Percentiles rank a stretch among this genome's conserved stretches.
phyloP scores from a whole-genome alignment of 352 stramenopile genomes.

The Thalassiosira exigua region DNA sequence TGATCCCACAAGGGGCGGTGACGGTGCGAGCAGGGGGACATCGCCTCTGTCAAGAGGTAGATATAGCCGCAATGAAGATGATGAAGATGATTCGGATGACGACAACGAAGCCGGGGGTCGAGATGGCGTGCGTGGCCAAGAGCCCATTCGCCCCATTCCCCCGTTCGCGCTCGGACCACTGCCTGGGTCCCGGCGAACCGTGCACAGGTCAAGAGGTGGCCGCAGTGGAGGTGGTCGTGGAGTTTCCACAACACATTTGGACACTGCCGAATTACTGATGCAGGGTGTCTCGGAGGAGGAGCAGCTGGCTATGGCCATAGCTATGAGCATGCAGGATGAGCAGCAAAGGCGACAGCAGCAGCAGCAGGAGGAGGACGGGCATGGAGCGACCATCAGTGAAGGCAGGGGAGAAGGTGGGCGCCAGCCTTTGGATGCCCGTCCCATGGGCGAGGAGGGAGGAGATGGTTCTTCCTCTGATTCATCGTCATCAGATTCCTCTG shows the following conservation, averaged over 20 bases:
- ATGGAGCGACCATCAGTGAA: too few relatives aligned
- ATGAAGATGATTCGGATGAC: background rate
- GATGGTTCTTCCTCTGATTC: slow-evolving; percentile 18
- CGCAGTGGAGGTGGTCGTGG: slow-evolving; percentile 31
- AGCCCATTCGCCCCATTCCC: too few relatives aligned
- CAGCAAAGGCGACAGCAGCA: slow-evolving; percentile 9
- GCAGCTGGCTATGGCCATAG: slow-evolving; percentile 82
- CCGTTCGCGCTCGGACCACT: background rate
- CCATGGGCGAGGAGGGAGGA: background rate
- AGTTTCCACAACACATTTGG: slow-evolving; percentile 49
- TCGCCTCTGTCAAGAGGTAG: too few relatives aligned
- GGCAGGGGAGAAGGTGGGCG: background rate
- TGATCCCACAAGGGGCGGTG: slow-evolving; percentile 19
- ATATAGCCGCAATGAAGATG: background rate
- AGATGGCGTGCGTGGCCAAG: background rate
- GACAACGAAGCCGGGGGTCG: background rate
- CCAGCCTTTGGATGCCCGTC: background rate
- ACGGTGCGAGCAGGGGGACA: slow-evolving; percentile 3
- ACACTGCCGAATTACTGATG: slow-evolving; percentile 64
- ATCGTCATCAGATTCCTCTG: slow-evolving; percentile 14
- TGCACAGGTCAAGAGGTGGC: background rate
- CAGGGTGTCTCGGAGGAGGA: slow-evolving; percentile 78
- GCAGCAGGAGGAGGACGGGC: slow-evolving; percentile 25
- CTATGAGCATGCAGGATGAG: slow-evolving; percentile 71
- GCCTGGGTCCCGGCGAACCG: background rate